Percentiles rank a stretch among this genome's conserved stretches.
Evolutionary conservation across 805 yeast species (phyloP).

Genomic region (Ogataea sp.): DNA sequence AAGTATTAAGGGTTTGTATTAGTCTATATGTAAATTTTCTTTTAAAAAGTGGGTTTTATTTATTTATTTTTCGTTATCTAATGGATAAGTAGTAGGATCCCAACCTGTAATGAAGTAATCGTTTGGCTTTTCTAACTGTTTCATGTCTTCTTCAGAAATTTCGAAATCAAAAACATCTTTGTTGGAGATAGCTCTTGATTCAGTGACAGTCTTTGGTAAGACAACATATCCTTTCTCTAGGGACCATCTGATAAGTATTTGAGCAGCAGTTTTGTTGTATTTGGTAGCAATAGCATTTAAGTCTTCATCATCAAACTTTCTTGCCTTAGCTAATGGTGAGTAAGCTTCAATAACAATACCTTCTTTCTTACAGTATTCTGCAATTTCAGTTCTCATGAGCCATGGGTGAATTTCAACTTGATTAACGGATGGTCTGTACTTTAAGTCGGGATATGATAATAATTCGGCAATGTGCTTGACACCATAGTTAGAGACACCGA

Average conservation of each 20-base stretch:
- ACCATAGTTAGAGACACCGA: constrained; percentile 64
- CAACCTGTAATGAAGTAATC: constrained; percentile 9
- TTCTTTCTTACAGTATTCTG: constrained; percentile 33
- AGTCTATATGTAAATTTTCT: too few relatives aligned
- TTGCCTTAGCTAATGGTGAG: constrained; percentile 56
- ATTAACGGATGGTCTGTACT: constrained; percentile 36
- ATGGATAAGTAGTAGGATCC: constrained; percentile 18
- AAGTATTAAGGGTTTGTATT: too few relatives aligned
- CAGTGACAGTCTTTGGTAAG: constrained; percentile 26
- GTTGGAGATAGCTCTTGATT: constrained; percentile 32
- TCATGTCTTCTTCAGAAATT: constrained; percentile 27
- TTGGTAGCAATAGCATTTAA: constrained; percentile 37
- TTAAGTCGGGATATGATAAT: constrained; percentile 34
- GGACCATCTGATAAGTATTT: constrained; percentile 63
- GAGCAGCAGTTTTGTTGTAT: constrained; percentile 42
- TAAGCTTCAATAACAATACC: constrained; percentile 52
- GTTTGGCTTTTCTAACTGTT: not conserved
- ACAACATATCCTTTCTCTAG: constrained; percentile 49
- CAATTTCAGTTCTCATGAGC: constrained; percentile 37
- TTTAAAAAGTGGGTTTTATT: not conserved
- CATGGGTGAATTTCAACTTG: constrained; percentile 47
- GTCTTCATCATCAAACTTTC: constrained; percentile 34
- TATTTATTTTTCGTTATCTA: constrained; percentile 9
- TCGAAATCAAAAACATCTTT: constrained; percentile 33
- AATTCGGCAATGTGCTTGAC: constrained; percentile 48